Percentiles rank a stretch among this genome's conserved stretches.
Conservation (phyloP, 345 rosid species). For the Gossypium mustelinum region DNA sequence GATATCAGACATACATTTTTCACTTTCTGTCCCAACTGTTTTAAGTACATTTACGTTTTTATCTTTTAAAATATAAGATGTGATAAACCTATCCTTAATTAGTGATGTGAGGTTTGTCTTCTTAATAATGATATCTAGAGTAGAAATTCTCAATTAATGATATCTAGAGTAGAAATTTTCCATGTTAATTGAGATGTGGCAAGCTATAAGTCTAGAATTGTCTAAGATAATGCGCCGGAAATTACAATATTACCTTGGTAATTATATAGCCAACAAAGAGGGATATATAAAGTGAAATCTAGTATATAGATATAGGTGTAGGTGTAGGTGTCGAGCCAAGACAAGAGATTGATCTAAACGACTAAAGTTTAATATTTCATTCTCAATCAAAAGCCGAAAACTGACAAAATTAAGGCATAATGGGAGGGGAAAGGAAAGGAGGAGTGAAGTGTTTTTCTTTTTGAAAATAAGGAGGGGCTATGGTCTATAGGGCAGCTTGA, state of each 20-base stretch:
- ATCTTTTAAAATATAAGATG: too few relatives aligned
- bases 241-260: background rate
- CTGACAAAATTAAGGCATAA: slow-evolving; percentile 44
- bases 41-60: too few relatives aligned
- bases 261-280: too few relatives aligned
- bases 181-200: background rate
- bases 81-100: too few relatives aligned
- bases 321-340: slow-evolving; percentile 26
- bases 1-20: too few relatives aligned
- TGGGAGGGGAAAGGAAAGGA: slow-evolving; percentile 13
- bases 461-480: slow-evolving; percentile 12
- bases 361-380: slow-evolving; percentile 26
- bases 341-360: slow-evolving; percentile 23
- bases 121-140: too few relatives aligned
- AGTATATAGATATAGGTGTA: slow-evolving; percentile 5
- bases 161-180: too few relatives aligned
- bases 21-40: too few relatives aligned
- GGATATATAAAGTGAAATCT: background rate
- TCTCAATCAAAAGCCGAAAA: slow-evolving; percentile 29
- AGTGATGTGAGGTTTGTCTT: too few relatives aligned
- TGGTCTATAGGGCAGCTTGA: background rate
- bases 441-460: background rate
- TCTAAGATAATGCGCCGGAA: background rate
- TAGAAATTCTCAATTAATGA: too few relatives aligned
- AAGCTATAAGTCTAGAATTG: background rate